Conservation (phyloP, 257 asterid genomes). For the Haberlea rhodopensis region DNA sequence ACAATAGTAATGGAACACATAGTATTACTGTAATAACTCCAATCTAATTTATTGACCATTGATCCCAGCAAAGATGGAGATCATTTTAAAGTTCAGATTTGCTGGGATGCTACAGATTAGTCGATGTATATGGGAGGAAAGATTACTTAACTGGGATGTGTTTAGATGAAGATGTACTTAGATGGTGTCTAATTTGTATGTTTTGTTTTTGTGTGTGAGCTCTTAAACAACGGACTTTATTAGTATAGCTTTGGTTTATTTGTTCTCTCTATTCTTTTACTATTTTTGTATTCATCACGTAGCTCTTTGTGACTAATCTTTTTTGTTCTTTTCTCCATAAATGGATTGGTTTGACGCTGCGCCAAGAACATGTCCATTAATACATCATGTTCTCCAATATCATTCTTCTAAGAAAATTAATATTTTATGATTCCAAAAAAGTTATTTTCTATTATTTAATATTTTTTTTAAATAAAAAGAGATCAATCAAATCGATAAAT, state of each 20-base stretch:
- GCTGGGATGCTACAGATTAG: slow-evolving; percentile 37
- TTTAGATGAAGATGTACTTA: neutral
- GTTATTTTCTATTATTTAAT: too few relatives aligned
- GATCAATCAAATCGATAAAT: too few relatives aligned
- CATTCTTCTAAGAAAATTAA: too few relatives aligned
- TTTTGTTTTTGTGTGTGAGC: neutral
- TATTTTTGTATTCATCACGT: too few relatives aligned
- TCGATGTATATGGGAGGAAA: slow-evolving; percentile 18
- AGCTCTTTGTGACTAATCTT: too few relatives aligned
- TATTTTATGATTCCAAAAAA: too few relatives aligned
- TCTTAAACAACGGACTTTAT: neutral
- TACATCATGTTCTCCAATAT: too few relatives aligned
- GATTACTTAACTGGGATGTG: neutral
- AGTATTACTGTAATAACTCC: slow-evolving; percentile 21
- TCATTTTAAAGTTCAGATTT: slow-evolving; percentile 54
- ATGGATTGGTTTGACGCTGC: too few relatives aligned
- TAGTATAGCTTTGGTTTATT: neutral
- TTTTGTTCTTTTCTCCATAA: too few relatives aligned
- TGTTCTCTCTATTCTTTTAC: too few relatives aligned
- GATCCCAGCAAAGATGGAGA: slow-evolving; percentile 53
- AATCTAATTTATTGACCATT: slow-evolving; percentile 31
- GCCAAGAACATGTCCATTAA: too few relatives aligned
- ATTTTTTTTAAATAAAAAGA: too few relatives aligned
- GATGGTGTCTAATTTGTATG: neutral
- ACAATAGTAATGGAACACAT: slow-evolving; percentile 46